Evolutionary conservation across 176 grass and related monocot genomes (phyloP).

Genomic region (Ensete ventricosum): DNA sequence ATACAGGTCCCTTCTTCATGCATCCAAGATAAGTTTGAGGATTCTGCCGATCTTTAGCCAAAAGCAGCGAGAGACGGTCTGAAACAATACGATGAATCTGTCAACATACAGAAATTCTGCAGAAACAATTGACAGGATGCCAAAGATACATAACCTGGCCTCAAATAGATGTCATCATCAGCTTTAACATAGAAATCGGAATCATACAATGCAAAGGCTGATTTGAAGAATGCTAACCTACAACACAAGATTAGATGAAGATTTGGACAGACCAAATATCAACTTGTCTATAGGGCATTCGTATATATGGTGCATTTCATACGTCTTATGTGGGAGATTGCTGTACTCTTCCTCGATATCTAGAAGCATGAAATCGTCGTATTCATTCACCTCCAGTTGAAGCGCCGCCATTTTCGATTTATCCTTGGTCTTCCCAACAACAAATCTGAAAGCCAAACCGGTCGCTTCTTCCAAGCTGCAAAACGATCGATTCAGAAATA

Average conservation of each 20-base stretch:
- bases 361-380: conserved; percentile 93
- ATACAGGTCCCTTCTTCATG: conserved; percentile 99
- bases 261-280: conserved; percentile 6
- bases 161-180: conserved; percentile 97
- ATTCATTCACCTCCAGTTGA: conserved; percentile 73
- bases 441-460: conserved; percentile 81
- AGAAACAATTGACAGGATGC: not conserved
- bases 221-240: conserved; percentile 99
- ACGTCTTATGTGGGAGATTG: conserved; percentile 96
- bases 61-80: conserved; percentile 93
- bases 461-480: conserved; percentile 84
- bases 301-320: conserved; percentile 22
- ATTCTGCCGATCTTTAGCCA: conserved; percentile 76
- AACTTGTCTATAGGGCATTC: not conserved
- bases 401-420: conserved; percentile 84
- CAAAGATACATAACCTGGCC: conserved; percentile 47
- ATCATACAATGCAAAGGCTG: conserved; percentile 87
- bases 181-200: conserved; percentile 99
- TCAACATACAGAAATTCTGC: conserved; percentile 19
- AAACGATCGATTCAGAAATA: not conserved
- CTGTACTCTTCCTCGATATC: conserved; percentile 93
- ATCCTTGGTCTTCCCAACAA: conserved; percentile 81
- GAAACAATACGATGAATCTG: conserved; percentile 18
- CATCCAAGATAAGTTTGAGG: conserved; percentile 95
- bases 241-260: conserved; percentile 63